Evolutionary conservation across 495 filamentous ascomycete species (phyloP).

Genomic region (Chaetomium cochliodes): DNA sequence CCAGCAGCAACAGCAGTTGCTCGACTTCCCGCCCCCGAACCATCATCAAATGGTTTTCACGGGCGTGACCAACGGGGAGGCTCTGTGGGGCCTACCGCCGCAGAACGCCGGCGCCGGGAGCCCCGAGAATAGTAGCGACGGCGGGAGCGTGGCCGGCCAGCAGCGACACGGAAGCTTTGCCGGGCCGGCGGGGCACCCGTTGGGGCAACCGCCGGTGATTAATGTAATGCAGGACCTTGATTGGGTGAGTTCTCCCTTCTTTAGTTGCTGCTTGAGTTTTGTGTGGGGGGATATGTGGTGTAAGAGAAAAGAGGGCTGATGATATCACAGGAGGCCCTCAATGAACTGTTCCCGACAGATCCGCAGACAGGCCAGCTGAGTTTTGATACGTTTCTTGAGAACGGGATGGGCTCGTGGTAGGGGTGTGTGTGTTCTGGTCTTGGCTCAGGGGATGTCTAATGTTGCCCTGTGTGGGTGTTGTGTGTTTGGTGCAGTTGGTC

Average conservation of each 20-base stretch:
- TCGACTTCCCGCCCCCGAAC: background rate
- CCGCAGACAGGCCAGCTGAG: constrained; percentile 39
- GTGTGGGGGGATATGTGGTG: background rate
- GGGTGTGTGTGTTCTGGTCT: background rate
- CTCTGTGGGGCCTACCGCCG: constrained; percentile 44
- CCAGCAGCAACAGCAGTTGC: constrained; percentile 15
- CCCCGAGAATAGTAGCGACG: constrained; percentile 39
- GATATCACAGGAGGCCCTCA: constrained; percentile 32
- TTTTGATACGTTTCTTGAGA: constrained; percentile 16
- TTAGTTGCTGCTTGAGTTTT: background rate
- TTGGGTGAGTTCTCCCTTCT: constrained; percentile 32
- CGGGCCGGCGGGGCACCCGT: background rate
- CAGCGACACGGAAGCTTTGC: constrained; percentile 21
- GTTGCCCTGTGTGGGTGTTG: background rate
- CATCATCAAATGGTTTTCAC: constrained; percentile 40
- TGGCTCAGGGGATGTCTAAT: background rate
- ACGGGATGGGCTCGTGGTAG: constrained; percentile 2
- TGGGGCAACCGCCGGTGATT: background rate
- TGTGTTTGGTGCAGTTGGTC: background rate
- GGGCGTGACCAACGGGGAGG: constrained; percentile 48
- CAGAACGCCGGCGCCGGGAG: constrained; percentile 31
- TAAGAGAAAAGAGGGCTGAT: background rate
- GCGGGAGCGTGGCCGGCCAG: constrained; percentile 29
- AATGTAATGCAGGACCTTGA: constrained; percentile 39
- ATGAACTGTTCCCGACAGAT: constrained; percentile 39